These are phyloP conservation scores for Talaromyces sp. DNA, from an alignment of 2,329 filamentous ascomycete species.

Conservation along the genomic window DNA sequence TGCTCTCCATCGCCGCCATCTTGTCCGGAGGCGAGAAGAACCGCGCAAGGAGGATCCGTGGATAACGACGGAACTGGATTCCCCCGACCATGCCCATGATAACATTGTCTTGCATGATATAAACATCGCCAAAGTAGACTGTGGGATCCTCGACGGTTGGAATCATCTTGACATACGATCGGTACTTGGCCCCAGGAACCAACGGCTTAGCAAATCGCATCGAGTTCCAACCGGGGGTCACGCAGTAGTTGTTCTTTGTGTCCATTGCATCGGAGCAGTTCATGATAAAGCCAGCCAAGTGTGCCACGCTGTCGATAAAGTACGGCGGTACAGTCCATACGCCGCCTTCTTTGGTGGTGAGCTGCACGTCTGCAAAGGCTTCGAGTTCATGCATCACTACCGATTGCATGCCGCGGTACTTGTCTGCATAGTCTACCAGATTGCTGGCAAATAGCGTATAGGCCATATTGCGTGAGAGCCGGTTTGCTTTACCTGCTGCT, in stretches of 20 bases:
- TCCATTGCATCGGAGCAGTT: constrained; percentile 28
- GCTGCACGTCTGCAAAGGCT: constrained; percentile 23
- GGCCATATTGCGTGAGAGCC: constrained; percentile 21
- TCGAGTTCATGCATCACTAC: constrained; percentile 13
- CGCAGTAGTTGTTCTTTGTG: constrained; percentile 23
- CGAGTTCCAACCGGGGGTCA: constrained; percentile 30
- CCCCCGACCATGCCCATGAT: constrained; percentile 6
- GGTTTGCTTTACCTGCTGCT: constrained; percentile 18
- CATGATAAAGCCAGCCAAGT: constrained; percentile 33
- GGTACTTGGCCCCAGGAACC: constrained; percentile 16
- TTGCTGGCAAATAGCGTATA: constrained; percentile 18
- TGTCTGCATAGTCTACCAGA: constrained; percentile 15
- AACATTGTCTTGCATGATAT: constrained; percentile 22
- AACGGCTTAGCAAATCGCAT: constrained; percentile 21
- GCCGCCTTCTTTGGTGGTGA: constrained; percentile 13
- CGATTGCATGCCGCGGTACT: constrained; percentile 16
- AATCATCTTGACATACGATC: constrained; percentile 31
- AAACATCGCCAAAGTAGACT: constrained; percentile 21
- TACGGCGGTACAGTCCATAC: constrained; percentile 22
- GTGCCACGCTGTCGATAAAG: constrained; percentile 29
- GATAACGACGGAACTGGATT: constrained; percentile 13
- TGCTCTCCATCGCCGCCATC: background rate
- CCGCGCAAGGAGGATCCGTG: constrained; percentile 14
- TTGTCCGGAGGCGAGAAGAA: constrained; percentile 36
- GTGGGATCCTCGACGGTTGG: constrained; percentile 19